Conservation (phyloP, 345 rosid species). For the Eucalyptus decipiens region DNA sequence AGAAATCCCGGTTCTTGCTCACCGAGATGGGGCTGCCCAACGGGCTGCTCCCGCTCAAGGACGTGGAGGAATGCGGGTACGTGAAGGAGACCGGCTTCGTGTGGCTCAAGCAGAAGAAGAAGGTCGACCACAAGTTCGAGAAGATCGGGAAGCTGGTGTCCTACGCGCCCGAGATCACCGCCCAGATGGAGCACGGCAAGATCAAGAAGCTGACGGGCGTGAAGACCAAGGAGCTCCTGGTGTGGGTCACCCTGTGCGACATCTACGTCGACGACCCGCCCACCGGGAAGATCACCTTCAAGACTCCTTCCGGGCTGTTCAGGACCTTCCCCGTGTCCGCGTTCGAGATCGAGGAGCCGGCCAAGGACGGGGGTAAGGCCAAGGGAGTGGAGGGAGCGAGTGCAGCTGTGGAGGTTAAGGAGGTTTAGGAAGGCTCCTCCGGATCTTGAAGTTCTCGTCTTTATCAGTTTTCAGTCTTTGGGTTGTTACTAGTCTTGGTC, state of each 20-base stretch:
- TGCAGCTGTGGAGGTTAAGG: conserved; percentile 16
- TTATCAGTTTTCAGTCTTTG: not conserved
- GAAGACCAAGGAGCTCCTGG: conserved; percentile 76
- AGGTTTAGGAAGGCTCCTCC: not conserved
- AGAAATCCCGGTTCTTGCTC: conserved; percentile 48
- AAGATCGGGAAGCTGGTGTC: conserved; percentile 45
- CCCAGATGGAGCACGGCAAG: conserved; percentile 36
- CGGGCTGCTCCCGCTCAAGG: conserved; percentile 69
- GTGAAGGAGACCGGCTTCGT: conserved; percentile 79
- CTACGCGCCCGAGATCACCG: conserved; percentile 79
- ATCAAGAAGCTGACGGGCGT: conserved; percentile 98
- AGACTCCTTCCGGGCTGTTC: conserved; percentile 63
- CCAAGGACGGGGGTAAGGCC: conserved; percentile 10
- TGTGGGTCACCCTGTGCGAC: conserved; percentile 59
- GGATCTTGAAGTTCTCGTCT: not conserved
- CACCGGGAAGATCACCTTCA: conserved; percentile 55
- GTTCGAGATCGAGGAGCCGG: conserved; percentile 31
- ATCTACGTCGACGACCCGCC: conserved; percentile 46
- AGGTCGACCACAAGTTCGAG: conserved; percentile 66
- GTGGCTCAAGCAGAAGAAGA: conserved; percentile 86
- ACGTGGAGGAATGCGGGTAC: conserved; percentile 71
- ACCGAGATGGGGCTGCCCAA: conserved; percentile 55
- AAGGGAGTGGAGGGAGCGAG: conserved; percentile 8
- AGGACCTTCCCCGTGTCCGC: conserved; percentile 67
- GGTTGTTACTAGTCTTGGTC: not conserved